Conservation (phyloP, 495 filamentous ascomycete species). For the Penicillium desertorum region DNA sequence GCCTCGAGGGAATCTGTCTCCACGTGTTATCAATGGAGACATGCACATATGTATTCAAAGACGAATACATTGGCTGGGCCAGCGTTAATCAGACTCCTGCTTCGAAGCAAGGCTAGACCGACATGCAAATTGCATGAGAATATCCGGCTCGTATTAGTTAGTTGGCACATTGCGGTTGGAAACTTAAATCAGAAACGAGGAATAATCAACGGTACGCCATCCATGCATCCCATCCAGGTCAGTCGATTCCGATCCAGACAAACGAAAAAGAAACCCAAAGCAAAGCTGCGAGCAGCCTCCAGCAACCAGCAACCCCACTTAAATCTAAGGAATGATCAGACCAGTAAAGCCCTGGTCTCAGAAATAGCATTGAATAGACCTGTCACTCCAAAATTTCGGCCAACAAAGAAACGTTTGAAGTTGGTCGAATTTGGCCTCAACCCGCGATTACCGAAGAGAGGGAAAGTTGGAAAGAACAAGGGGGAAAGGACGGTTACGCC, state of each 20-base stretch:
- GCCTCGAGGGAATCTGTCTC: background rate
- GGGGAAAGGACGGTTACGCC: slow-evolving; percentile 10
- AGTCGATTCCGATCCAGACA: slow-evolving; percentile 1
- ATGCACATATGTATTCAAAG: background rate
- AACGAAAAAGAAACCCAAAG: background rate
- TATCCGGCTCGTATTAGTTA: background rate
- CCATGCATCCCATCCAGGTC: background rate
- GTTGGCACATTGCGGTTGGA: background rate
- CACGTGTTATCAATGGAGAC: background rate
- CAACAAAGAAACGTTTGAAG: slow-evolving; percentile 1
- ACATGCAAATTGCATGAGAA: background rate
- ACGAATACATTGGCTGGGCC: background rate
- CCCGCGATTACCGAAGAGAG: slow-evolving; percentile 10
- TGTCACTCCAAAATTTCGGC: background rate
- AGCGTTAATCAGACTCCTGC: background rate
- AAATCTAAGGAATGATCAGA: background rate
- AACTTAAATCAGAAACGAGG: background rate
- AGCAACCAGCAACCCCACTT: background rate
- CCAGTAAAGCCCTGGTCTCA: background rate
- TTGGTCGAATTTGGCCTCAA: slow-evolving; percentile 1
- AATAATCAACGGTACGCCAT: background rate
- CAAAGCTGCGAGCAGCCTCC: background rate
- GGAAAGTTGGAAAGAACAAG: slow-evolving; percentile 6
- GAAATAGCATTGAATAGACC: background rate
- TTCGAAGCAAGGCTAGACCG: background rate